Base-by-base conservation (phyloP, 495 filamentous ascomycete species). In the Penicillium macrosclerotiorum region DNA sequence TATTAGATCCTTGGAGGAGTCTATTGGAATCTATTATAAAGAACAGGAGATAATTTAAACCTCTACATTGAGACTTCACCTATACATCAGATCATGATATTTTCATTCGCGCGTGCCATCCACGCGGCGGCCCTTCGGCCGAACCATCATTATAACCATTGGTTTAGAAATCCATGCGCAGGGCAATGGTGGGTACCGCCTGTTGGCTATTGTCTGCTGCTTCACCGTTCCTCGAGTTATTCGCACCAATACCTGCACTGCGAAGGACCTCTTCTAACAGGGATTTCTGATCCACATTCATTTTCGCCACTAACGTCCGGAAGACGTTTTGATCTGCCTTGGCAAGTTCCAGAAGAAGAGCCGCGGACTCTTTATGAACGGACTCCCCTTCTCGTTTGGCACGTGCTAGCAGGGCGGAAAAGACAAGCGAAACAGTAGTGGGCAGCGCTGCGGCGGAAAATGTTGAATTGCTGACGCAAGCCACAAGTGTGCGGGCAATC, bases 141-240 rank as follows among this genome's bases (percentile, higher is more conserved):
- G n/a, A n/a, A n/a, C n/a, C n/a, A n/a, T n/a, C n/a, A n/a, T n/a
- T n/a, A n/a, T 14, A 13, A 7, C 20, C 1, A 2, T 7, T 13
- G 37, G 14, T 32, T 35, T 62, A 76, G 78, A 98, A 96, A 60
- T 95, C 78, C 86, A 97, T 90, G 74, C 92, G 89, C 64, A 99
- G 60, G 39, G 89, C 89, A 77, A 99, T 99, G 48, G 71, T 95
- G 11, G 93, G 94, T 66, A 83, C 76, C 34, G 57, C 80, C 47
- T 73, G 80, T 25, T 75, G 65, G 22, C 59, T 62, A 50, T 59
- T 63, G 17, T 65, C 70, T 22, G 49, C 63, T 42, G 51, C 46
- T 26, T 57, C 57, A 11, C 33, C 52, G 13, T 37, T 51, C 60
- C 41, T 55, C 5, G 58, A 59, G 24, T 59, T 42, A 12, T 57